phyloP scores from a whole-genome alignment of 192 early-diverging fungal genomes.

The Backusella tuberculispora region DNA sequence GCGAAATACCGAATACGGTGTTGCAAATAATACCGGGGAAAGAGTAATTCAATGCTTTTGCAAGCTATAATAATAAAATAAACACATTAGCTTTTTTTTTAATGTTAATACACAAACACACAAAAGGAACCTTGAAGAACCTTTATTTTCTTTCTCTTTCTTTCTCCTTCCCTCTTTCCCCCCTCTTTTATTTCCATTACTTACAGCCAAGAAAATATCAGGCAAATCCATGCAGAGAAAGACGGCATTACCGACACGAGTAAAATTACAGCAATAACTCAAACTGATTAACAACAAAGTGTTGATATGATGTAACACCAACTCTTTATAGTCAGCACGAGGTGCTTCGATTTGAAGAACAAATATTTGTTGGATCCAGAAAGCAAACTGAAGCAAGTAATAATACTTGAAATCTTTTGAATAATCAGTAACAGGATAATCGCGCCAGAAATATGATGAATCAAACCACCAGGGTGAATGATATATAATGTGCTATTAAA shows the following conservation, averaged over 20 bases:
- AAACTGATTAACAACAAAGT: constrained; percentile 60
- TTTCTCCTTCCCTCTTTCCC: not conserved
- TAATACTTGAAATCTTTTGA: constrained; percentile 57
- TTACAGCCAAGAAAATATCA: constrained; percentile 64
- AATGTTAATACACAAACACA: not conserved
- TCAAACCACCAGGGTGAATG: constrained; percentile 68
- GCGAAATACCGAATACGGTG: constrained; percentile 65
- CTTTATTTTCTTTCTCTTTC: not conserved
- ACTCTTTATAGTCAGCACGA: constrained; percentile 59
- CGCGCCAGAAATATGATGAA: constrained; percentile 55
- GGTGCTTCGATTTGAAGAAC: constrained; percentile 61
- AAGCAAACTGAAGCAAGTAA: constrained; percentile 61
- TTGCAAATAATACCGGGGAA: constrained; percentile 58
- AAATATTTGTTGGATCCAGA: constrained; percentile 66
- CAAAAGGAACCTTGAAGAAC: not conserved
- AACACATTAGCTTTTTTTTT: not conserved
- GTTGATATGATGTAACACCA: constrained; percentile 63
- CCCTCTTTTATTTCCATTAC: constrained; percentile 20
- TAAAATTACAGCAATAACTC: constrained; percentile 64
- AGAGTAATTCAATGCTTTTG: constrained; percentile 82
- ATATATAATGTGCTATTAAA: constrained; percentile 58
- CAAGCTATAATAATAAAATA: constrained; percentile 46
- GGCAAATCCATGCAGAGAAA: constrained; percentile 70
- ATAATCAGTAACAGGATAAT: constrained; percentile 55
- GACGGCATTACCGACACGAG: constrained; percentile 62